These are phyloP conservation scores for Chaetomium tenue DNA, from an alignment of 495 filamentous ascomycete genomes.

Conservation along the genomic window DNA sequence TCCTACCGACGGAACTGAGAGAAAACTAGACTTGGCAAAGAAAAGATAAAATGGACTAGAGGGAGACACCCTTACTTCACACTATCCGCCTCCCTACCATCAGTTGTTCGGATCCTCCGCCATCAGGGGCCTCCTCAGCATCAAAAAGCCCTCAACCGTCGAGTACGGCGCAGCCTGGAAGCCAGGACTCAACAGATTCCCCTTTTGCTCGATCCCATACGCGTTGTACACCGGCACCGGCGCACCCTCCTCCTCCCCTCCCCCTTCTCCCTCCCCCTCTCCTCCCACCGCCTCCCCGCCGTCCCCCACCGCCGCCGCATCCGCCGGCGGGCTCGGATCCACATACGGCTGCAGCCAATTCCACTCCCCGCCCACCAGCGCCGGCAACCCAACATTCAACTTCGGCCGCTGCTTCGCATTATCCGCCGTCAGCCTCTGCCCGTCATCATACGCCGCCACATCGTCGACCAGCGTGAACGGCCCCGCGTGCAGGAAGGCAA, in stretches of 20 bases:
- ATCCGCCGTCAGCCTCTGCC: background rate
- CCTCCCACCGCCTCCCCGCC: too few relatives aligned
- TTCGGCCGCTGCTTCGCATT: background rate
- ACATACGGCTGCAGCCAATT: background rate
- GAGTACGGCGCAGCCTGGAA: slow-evolving; percentile 37
- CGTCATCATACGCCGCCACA: slow-evolving; percentile 22
- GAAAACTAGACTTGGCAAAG: too few relatives aligned
- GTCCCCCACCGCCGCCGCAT: background rate
- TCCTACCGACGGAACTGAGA: too few relatives aligned
- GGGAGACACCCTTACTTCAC: too few relatives aligned
- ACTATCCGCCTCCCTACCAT: too few relatives aligned
- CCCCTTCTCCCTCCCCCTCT: background rate
- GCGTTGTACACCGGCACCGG: background rate
- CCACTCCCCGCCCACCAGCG: background rate
- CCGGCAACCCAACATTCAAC: background rate
- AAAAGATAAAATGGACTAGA: too few relatives aligned
- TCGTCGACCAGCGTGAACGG: slow-evolving; percentile 32
- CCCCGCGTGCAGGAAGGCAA: slow-evolving; percentile 48
- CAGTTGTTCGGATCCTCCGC: background rate
- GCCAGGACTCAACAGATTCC: slow-evolving; percentile 1
- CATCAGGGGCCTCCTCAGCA: slow-evolving; percentile 34
- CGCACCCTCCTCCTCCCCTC: background rate
- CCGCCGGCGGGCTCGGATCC: background rate
- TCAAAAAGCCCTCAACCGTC: slow-evolving; percentile 48
- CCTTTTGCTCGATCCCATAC: background rate